phyloP scores from a whole-genome alignment of 345 rosid species.

The Gossypium anomalum region DNA sequence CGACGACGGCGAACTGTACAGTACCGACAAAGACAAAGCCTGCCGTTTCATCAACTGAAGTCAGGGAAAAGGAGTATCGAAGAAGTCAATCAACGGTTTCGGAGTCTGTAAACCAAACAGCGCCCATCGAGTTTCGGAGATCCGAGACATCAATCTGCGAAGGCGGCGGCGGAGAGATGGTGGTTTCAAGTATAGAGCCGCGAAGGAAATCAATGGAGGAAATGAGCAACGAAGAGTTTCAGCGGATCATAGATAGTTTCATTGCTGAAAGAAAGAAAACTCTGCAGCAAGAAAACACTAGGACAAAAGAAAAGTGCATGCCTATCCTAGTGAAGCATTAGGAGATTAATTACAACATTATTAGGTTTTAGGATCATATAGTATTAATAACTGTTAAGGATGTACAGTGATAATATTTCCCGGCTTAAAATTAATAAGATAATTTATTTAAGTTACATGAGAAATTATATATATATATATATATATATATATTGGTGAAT shows the following conservation, averaged over 20 bases:
- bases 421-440: neutral
- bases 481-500: no score
- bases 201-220: slow-evolving; percentile 22
- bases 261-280: slow-evolving; percentile 20
- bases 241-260: slow-evolving; percentile 27
- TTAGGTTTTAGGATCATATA: neutral
- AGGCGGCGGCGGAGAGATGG: neutral
- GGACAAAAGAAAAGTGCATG: neutral
- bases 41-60: neutral
- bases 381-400: neutral
- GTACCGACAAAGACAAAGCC: neutral
- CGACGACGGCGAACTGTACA: neutral
- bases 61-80: neutral
- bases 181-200: neutral
- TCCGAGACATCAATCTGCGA: neutral
- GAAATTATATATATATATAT: no score
- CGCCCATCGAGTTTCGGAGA: neutral
- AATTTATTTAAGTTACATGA: neutral
- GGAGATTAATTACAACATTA: neutral
- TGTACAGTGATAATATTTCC: slow-evolving; percentile 2
- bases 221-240: slow-evolving; percentile 32
- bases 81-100: slow-evolving; percentile 4
- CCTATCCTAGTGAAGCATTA: neutral
- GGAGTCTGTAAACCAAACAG: neutral
- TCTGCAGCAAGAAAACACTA: neutral